Evolutionary conservation across 768 basidiomycete genomes (phyloP).

Genomic region (Pleurotus giganteus): DNA sequence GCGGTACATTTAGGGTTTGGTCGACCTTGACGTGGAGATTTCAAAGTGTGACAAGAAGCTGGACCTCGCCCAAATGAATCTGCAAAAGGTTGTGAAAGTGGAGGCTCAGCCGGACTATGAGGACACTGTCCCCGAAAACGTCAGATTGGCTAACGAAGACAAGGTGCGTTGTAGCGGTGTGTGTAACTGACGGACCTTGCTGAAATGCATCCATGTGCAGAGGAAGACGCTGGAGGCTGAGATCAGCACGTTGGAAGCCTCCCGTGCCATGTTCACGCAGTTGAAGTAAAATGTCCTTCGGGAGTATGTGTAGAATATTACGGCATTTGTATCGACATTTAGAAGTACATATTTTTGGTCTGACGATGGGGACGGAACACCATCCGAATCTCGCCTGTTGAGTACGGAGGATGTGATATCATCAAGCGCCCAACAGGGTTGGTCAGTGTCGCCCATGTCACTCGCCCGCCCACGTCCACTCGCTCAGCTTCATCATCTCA

Average conservation of each 20-base stretch:
- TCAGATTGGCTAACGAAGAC: constrained; percentile 68
- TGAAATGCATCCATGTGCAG: constrained; percentile 36
- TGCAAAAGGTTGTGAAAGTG: constrained; percentile 76
- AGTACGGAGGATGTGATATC: no score
- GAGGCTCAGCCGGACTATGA: constrained; percentile 73
- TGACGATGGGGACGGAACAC: no score
- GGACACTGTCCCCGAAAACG: constrained; percentile 75
- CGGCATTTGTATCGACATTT: constrained; percentile 4
- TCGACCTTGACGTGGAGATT: constrained; percentile 87
- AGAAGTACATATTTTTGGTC: no score
- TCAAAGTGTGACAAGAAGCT: constrained; percentile 90
- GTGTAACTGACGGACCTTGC: background rate
- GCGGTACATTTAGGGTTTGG: constrained; percentile 65
- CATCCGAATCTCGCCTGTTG: no score
- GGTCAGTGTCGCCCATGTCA: no score
- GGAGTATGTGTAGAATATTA: constrained; percentile 3
- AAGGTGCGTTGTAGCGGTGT: constrained; percentile 53
- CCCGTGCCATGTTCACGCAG: constrained; percentile 74
- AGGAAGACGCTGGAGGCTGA: constrained; percentile 79
- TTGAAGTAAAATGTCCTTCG: constrained; percentile 43
- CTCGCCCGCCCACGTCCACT: background rate
- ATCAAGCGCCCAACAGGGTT: no score
- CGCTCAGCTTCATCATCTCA: background rate
- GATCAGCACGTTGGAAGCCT: constrained; percentile 65
- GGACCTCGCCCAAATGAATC: constrained; percentile 61